Percentiles rank a stretch among this genome's conserved stretches.
Conservation (phyloP, 2,329 filamentous ascomycete species). For the Cephalotrichum gorgonifer region DNA sequence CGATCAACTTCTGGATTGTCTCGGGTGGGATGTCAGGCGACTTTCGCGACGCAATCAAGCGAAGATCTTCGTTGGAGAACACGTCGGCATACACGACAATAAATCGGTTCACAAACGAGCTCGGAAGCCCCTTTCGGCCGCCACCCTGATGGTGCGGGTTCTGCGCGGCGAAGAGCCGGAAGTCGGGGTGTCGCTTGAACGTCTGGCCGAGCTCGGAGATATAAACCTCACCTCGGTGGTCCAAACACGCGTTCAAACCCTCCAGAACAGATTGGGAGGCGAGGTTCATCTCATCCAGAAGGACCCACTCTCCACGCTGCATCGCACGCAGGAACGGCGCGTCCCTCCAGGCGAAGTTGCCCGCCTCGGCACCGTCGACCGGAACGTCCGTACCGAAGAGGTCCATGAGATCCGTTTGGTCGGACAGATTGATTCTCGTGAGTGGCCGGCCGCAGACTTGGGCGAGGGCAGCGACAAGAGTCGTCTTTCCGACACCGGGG, state of each 20-base stretch:
- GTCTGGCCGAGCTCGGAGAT: slow-evolving; percentile 91
- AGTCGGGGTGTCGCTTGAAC: slow-evolving; percentile 80
- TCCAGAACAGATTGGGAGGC: slow-evolving; percentile 95
- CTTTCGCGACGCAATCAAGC: slow-evolving; percentile 68
- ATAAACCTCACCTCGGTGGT: slow-evolving; percentile 93
- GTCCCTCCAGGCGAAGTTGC: slow-evolving; percentile 90
- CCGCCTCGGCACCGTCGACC: slow-evolving; percentile 81
- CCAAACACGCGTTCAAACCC: slow-evolving; percentile 89
- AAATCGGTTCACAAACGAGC: slow-evolving; percentile 96
- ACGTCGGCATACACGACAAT: slow-evolving; percentile 95
- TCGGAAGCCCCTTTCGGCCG: slow-evolving; percentile 85
- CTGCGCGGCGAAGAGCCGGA: slow-evolving; percentile 92
- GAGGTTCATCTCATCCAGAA: slow-evolving; percentile 97
- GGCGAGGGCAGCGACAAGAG: slow-evolving; percentile 77
- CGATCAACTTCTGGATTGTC: slow-evolving; percentile 58
- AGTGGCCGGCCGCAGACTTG: slow-evolving; percentile 69
- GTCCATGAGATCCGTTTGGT: slow-evolving; percentile 96
- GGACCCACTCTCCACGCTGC: slow-evolving; percentile 93
- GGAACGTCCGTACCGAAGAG: slow-evolving; percentile 95
- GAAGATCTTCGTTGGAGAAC: slow-evolving; percentile 71
- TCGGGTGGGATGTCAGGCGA: slow-evolving; percentile 54
- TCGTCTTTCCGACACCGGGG: slow-evolving; percentile 97
- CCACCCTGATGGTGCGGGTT: slow-evolving; percentile 97
- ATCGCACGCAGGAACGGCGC: slow-evolving; percentile 93
- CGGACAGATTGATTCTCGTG: slow-evolving; percentile 91